These are phyloP conservation scores for Verticillium albo-atrum DNA, from an alignment of 2,329 filamentous ascomycete genomes.

Conservation along the genomic window DNA sequence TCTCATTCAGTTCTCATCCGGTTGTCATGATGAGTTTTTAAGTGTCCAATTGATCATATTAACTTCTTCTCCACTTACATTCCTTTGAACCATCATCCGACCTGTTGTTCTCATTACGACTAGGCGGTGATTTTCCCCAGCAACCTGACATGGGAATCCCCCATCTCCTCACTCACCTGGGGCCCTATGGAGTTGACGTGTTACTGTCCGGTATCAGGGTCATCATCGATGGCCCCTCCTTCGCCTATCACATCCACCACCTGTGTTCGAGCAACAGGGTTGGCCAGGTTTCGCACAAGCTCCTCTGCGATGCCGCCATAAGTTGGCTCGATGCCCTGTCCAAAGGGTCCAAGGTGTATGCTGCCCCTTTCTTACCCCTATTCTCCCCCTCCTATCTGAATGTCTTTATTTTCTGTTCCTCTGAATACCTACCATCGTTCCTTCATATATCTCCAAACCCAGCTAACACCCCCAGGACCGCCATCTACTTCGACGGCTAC, in stretches of 20 bases:
- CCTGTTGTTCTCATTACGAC: too few species aligned
- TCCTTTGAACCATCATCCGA: background rate
- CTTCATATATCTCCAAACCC: slow-evolving; percentile 6
- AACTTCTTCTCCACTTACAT: background rate
- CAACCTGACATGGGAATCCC: slow-evolving; percentile 51
- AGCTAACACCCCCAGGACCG: slow-evolving; percentile 39
- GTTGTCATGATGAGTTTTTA: background rate
- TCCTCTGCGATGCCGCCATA: slow-evolving; percentile 56
- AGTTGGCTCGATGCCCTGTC: slow-evolving; percentile 58
- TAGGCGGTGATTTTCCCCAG: too few species aligned
- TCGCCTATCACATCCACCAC: slow-evolving; percentile 70
- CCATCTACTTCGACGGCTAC: slow-evolving; percentile 82
- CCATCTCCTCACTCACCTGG: slow-evolving; percentile 47
- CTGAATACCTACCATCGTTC: background rate
- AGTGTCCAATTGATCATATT: background rate
- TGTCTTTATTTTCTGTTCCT: background rate
- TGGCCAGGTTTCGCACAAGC: slow-evolving; percentile 56
- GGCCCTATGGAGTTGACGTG: slow-evolving; percentile 42
- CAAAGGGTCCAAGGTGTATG: slow-evolving; percentile 59
- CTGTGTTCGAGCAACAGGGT: slow-evolving; percentile 46
- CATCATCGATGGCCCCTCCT: slow-evolving; percentile 72
- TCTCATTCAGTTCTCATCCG: background rate
- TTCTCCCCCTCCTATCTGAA: background rate
- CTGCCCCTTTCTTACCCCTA: slow-evolving; percentile 9
- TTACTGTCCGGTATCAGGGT: slow-evolving; percentile 36